Evolutionary conservation across 148 eudicot species (phyloP).

Genomic region (Rhododendron kiyosumense): DNA sequence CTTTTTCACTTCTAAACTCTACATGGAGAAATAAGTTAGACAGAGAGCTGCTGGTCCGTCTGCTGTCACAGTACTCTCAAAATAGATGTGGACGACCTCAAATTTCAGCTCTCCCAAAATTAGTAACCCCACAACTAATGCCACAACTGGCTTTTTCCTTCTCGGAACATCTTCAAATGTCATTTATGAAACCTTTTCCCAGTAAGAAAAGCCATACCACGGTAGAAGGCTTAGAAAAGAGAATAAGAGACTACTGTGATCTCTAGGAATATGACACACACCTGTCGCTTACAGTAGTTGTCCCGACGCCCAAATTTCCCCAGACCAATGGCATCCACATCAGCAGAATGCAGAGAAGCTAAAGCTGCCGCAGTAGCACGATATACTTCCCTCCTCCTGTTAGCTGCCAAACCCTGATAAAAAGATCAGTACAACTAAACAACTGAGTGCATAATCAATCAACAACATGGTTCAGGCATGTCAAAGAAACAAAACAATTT

Average conservation of each 20-base stretch:
- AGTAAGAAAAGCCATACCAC: neutral
- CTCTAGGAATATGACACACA: neutral
- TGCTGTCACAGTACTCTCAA: neutral
- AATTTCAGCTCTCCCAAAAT: neutral
- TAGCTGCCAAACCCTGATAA: slow-evolving; percentile 61
- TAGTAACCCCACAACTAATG: neutral
- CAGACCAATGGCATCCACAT: slow-evolving; percentile 79
- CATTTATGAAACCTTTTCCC: neutral
- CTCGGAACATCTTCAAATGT: neutral
- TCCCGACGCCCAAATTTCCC: slow-evolving; percentile 69
- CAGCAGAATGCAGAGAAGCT: slow-evolving; percentile 74
- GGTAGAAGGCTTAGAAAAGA: neutral
- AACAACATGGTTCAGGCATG: neutral
- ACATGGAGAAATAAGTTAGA: neutral
- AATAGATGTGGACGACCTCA: neutral
- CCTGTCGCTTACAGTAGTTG: slow-evolving; percentile 92
- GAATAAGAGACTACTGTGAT: neutral
- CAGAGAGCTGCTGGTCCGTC: neutral
- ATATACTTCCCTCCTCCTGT: slow-evolving; percentile 54
- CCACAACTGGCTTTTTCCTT: neutral
- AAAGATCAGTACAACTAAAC: neutral
- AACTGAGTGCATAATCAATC: neutral
- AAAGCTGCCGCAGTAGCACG: slow-evolving; percentile 65
- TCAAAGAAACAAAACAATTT: neutral
- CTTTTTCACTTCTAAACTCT: neutral